Base-by-base conservation (phyloP, 108 stramenopile genomes). In the Nitzschia inconspicua region DNA sequence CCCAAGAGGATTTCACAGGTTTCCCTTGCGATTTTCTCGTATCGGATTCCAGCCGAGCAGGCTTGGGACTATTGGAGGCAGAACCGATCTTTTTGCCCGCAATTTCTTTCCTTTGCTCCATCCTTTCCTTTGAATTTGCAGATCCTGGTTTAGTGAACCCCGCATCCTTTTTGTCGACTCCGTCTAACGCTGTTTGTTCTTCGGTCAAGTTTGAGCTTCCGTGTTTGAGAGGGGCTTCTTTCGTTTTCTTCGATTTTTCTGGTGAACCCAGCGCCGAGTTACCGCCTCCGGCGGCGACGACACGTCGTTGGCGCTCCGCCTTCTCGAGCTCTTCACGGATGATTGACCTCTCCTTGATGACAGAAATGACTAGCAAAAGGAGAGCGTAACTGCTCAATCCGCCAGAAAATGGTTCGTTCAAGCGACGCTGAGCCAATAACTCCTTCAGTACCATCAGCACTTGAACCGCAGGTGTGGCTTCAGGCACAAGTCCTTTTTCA, bases 381-480 rank as follows among this genome's bases (percentile, higher is more conserved):
- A 98, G 75, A n/a, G 89, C 94, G 68, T 96, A 98, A 55, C 91
- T 93, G 41, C 91, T 91, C 30, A 98, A 79, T 22, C 97, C 97
- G 35, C 97, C 97, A 1, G 94, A 89, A 66, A 92, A 96, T 1
- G 96, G 95, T 58, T 98, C 95, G 56, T 98, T 96, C 34, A 96
- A 70, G 24, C 91, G 88, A 48, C 86, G 71, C 47, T 91, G 90
- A 0, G 82, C 89, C 20, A 96, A 80, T 19, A 94, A 68, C 75
- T 96, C 87, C 74, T 97, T 95, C 42, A 95, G 44, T 3, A 94
- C 92, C 80, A 93, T 86, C 24, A 82, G 51, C 34, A 89, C 75
- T 35, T 91, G 94, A 23, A 93, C 90, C 30, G 84, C 66, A 6
- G 89, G 75, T 24, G 87, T 89, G 30, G 57, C 63, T 22, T 93